A percentile compares a stretch with the other conserved stretches of the same genome.
phyloP scores from a whole-genome alignment of 257 asterid genomes.

The Oldenlandia corymbosa region DNA sequence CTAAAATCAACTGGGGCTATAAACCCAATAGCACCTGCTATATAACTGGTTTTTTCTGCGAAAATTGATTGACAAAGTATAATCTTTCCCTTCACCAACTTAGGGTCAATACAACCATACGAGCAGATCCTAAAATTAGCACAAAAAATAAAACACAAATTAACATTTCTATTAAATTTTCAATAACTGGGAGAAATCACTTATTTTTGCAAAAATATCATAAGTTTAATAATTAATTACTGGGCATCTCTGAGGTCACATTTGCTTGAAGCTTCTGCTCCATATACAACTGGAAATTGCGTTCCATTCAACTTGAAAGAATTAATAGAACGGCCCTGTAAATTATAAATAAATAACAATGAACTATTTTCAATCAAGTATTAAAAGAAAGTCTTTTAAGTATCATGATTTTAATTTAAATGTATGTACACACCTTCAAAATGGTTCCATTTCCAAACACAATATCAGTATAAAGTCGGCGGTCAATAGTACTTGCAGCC shows the following conservation, averaged over 20 bases:
- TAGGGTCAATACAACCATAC: slow-evolving; percentile 17
- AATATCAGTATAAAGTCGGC: slow-evolving; percentile 29
- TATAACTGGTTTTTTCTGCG: too few species aligned
- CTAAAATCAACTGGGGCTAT: not conserved
- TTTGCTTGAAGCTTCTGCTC: slow-evolving; percentile 10
- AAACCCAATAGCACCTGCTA: too few species aligned
- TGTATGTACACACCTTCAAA: slow-evolving; percentile 17
- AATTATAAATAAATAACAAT: too few species aligned
- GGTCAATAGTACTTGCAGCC: slow-evolving; percentile 35
- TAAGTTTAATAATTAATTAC: not conserved
- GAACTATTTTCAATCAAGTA: too few species aligned
- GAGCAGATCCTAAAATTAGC: slow-evolving; percentile 25
- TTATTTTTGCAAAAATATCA: not conserved
- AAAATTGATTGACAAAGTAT: slow-evolving; percentile 11
- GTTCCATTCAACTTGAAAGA: slow-evolving; percentile 30
- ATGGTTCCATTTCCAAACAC: slow-evolving; percentile 35
- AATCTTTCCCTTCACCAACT: slow-evolving; percentile 31
- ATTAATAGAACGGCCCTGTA: slow-evolving; percentile 30
- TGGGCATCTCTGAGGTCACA: not conserved
- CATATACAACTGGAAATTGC: slow-evolving; percentile 23
- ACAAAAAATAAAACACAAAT: not conserved
- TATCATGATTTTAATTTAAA: too few species aligned
- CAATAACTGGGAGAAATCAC: too few species aligned
- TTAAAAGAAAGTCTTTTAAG: too few species aligned
- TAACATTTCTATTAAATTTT: too few species aligned